Base-by-base conservation (phyloP, 805 yeast species). In the Sungouiella thailandica region DNA sequence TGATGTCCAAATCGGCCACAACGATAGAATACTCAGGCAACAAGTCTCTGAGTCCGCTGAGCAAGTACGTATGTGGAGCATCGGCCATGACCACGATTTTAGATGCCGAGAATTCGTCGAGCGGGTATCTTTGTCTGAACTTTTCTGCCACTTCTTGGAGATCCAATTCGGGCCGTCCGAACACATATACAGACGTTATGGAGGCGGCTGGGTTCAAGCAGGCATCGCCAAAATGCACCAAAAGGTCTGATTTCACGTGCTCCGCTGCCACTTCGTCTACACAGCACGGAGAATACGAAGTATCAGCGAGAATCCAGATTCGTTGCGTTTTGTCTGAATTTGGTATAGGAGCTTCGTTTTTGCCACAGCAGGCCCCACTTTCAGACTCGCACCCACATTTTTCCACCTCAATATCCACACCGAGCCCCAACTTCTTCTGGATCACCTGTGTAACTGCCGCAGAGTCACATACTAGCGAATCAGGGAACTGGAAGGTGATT, bases 201-300 rank as follows among this genome's bases (percentile, higher is more conserved):
- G 76, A 75, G 28, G 75, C 78, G 5, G 86, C 78, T 0, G 88
- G 83, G 46, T 83, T 88, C 52, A 93, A 59, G 57, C 98, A 93
- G 0, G 97, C 90, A 53, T 87, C 95, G 2, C 98, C 98, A 58
- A 89, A 86, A 58, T 93, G 98, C 2, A 89, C 78, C 18, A 93
- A 86, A 4, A 83, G 60, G 43, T 90, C 96, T 5, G 93, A 88
- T 5, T 65, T 53, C 11, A 90, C 94, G 57, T 93, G 98, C 52
- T 84, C 89, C 1, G 96, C 95, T 0, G 98, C 97, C 17, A 90
- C 94, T 52, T 89, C 97, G 57, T 93, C 98, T 8, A 90, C 82
- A 60, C 98, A 93, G 58, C 98, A 93, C 1, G 96, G 70, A 18
- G 96, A 85, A 51, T 93, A 93, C 0, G 97, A 87, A 0, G 98